These are phyloP conservation scores for Sporothrix mexicana DNA, from an alignment of 2,329 filamentous ascomycete genomes.

Conservation along the genomic window DNA sequence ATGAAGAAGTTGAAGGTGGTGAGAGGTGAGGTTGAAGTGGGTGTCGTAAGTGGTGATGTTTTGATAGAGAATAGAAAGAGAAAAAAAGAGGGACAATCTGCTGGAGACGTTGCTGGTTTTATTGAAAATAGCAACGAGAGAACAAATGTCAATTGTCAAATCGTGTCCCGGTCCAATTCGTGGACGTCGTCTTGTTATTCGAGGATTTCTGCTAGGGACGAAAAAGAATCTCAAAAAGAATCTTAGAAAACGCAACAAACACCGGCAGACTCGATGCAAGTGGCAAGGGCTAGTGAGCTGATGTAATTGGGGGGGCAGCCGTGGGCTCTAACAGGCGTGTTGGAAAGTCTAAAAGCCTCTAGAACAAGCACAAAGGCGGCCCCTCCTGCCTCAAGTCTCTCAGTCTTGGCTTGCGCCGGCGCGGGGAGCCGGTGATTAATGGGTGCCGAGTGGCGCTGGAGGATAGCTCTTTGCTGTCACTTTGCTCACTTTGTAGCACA, in stretches of 20 bases:
- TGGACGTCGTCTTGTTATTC: not conserved
- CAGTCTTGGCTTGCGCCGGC: not conserved
- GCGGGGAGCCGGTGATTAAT: not conserved
- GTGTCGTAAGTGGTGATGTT: not conserved
- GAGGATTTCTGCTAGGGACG: too few relatives aligned
- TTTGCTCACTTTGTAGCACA: not conserved
- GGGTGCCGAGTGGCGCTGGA: not conserved
- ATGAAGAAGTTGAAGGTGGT: not conserved
- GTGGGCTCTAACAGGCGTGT: not conserved
- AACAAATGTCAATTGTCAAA: not conserved
- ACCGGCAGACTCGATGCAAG: not conserved
- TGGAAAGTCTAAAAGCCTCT: not conserved
- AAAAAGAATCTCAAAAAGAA: not conserved
- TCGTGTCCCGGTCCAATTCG: not conserved
- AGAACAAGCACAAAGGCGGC: not conserved
- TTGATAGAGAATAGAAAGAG: not conserved
- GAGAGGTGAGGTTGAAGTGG: too few relatives aligned
- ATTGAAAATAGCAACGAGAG: not conserved
- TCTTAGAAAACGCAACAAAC: too few relatives aligned
- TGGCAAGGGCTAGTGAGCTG: conserved; percentile 8
- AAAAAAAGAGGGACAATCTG: not conserved
- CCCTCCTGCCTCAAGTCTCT: not conserved
- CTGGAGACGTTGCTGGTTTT: not conserved
- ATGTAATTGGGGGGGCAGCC: conserved; percentile 17
- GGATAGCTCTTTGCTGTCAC: not conserved